phyloP scores from a whole-genome alignment of 129 eudicot genomes.

The Tagetes patula region DNA sequence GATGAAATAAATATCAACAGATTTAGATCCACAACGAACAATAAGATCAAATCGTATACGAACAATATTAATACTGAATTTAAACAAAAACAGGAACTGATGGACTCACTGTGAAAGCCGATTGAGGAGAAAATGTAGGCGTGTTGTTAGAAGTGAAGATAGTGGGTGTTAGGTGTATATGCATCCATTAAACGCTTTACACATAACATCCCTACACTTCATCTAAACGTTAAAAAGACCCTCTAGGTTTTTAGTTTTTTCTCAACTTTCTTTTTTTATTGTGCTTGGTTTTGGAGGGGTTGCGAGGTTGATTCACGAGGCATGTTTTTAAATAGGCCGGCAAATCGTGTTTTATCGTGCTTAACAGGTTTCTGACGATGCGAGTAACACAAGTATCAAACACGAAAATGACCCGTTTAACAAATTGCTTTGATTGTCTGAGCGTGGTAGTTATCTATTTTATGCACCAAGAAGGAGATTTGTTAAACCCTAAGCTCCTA shows the following conservation, averaged over 20 bases:
- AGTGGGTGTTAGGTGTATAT: neutral
- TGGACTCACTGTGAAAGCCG: slow-evolving; percentile 26
- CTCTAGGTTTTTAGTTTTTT: neutral
- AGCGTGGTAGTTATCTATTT: too few relatives aligned
- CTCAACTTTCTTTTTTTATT: too few relatives aligned
- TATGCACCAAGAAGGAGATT: too few relatives aligned
- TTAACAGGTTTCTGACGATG: too few relatives aligned
- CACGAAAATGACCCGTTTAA: too few relatives aligned
- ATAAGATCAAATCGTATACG: neutral
- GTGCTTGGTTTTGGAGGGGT: too few relatives aligned
- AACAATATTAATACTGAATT: neutral
- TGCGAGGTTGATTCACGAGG: too few relatives aligned
- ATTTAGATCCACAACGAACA: slow-evolving; percentile 18
- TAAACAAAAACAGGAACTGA: neutral
- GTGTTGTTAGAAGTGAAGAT: slow-evolving; percentile 20
- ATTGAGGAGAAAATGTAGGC: slow-evolving; percentile 32
- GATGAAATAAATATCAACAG: neutral
- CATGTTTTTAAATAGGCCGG: too few relatives aligned
- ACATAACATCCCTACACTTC: neutral
- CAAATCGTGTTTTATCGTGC: too few relatives aligned
- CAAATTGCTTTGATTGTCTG: too few relatives aligned
- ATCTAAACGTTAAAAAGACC: neutral
- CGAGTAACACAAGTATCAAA: too few relatives aligned
- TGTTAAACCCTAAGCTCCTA: too few relatives aligned
- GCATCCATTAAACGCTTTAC: neutral